Base-by-base conservation (phyloP, 495 filamentous ascomycete genomes). In the Aspergillus sclerotioniger region DNA sequence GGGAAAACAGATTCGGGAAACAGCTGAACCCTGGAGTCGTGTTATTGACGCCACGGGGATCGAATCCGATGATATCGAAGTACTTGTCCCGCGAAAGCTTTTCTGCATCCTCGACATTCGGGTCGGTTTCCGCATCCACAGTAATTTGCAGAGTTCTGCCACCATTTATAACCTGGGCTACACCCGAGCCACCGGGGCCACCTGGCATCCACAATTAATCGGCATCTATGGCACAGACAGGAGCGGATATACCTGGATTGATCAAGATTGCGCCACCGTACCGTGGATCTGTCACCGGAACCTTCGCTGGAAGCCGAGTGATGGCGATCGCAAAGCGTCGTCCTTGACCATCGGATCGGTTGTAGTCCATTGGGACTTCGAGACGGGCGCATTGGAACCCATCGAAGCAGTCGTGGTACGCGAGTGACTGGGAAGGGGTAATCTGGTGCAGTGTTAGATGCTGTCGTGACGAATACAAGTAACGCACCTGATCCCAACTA, bases 301-400 rank as follows among this genome's bases (percentile, higher is more conserved):
- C 71, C 44, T 71, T 70, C 16, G 80, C 80, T 1, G 82, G 80
- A 12, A 77, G 65, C 29, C 80, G 77, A 47, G 80, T 65, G 5
- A 87, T 63, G 17, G 83, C 82, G 39, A 86, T 59, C 43, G 78
- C 75, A 48, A 81, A 72, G 32, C 66, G 71, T 20, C 72, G 66
- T 17, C 71, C 66, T 37, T 67, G 52, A 0, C 67, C 70, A 51
- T 77, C 69, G 0, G 67, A 63, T 6, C 72, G 65, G 44, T 77
- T 67, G 59, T 83, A 83, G 63, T 84, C 79, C 78, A 86, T 81
- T 4, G 83, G 83, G 8, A 86, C 77, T 33, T 79, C 75, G 6
- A 87, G 68, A 17, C 80, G 75, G 41, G 84, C 82, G 55, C 84
- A 86, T 61, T 76, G 72, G 56, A 81, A 73, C 9, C 66, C 75